phyloP scores from a whole-genome alignment of 2,329 filamentous ascomycete species.

The Alternaria arborescens region DNA sequence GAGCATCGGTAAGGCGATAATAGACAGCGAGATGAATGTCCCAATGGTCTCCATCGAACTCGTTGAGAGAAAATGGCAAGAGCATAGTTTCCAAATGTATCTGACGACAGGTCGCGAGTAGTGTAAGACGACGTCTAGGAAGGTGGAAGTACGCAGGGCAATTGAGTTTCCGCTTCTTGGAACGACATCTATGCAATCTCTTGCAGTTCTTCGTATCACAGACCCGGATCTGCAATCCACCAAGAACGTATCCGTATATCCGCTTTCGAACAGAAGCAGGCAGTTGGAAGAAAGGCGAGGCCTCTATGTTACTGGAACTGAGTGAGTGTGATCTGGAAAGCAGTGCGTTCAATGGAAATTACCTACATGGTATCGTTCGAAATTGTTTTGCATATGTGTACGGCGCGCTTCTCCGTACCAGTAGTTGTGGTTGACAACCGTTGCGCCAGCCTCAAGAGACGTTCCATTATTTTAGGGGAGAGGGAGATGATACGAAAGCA shows the following conservation, averaged over 20 bases:
- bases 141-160: conserved; percentile 10
- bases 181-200: conserved; percentile 6
- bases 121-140: conserved; percentile 1
- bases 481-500: neutral
- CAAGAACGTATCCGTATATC: conserved; percentile 8
- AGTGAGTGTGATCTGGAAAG: neutral
- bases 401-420: neutral
- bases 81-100: neutral
- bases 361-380: neutral
- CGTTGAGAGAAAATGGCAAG: neutral
- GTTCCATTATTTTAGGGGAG: neutral
- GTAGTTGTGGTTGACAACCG: neutral
- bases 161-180: neutral
- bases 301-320: neutral
- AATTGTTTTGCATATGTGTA: neutral
- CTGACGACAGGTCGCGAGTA: conserved; percentile 1
- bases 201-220: conserved; percentile 1
- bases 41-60: conserved; percentile 8
- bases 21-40: conserved; percentile 11
- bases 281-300: conserved; percentile 4
- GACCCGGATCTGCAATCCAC: conserved; percentile 3
- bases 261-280: conserved; percentile 1
- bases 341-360: neutral
- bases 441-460: neutral
- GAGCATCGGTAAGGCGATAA: conserved; percentile 4